Evolutionary conservation across 164 flowering plant species (phyloP).

Genomic region (Cinnamomum micranthum): DNA sequence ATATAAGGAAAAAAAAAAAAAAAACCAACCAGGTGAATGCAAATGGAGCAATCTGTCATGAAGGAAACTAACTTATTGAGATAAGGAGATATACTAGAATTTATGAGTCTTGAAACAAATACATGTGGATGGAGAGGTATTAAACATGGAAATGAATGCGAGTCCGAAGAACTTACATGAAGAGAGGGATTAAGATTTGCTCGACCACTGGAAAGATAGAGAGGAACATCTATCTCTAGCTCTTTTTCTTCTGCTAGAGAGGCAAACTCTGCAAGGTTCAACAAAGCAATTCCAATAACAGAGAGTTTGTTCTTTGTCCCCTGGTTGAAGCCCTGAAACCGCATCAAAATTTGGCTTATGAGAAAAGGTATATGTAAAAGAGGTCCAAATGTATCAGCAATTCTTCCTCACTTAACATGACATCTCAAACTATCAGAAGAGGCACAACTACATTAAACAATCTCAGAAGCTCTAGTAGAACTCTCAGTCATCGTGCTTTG

Average conservation of each 20-base stretch:
- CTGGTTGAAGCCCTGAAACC: conserved; percentile 48
- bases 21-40: too few species aligned
- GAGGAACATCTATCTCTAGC: conserved; percentile 56
- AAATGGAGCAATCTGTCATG: too few species aligned
- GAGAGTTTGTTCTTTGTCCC: conserved; percentile 57
- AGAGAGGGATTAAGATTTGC: conserved; percentile 52
- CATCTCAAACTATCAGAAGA: conserved; percentile 6
- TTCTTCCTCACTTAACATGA: not conserved
- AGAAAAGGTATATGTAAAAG: not conserved
- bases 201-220: conserved; percentile 29
- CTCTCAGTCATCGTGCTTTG: too few species aligned
- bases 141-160: not conserved
- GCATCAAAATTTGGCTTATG: not conserved
- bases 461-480: too few species aligned
- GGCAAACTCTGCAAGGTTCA: conserved; percentile 84
- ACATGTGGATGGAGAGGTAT: too few species aligned
- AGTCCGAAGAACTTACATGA: conserved; percentile 42
- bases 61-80: too few species aligned
- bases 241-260: conserved; percentile 49
- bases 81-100: too few species aligned
- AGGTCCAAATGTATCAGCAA: too few species aligned
- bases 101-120: too few species aligned
- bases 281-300: conserved; percentile 52
- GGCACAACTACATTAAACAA: not conserved
- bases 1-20: too few species aligned